Evolutionary conservation across 176 grass and related monocot species (phyloP).

Genomic region (Carex kokanica): DNA sequence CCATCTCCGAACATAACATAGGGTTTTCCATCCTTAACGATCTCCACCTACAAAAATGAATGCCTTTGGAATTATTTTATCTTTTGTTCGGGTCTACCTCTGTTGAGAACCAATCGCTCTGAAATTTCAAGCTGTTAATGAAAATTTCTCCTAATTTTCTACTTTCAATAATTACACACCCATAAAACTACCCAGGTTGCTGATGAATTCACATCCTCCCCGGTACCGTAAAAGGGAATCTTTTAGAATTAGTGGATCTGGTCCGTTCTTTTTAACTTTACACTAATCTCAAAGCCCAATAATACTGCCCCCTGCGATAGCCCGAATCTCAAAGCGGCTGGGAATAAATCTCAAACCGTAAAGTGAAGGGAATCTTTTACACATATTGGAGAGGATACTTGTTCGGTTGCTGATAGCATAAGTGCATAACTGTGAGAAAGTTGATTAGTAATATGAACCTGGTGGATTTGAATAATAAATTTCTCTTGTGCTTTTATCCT

Average conservation of each 20-base stretch:
- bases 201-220: too few species aligned
- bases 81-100: too few species aligned
- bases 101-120: background rate
- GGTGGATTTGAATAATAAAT: background rate
- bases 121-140: background rate
- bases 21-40: constrained; percentile 69
- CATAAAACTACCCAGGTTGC: background rate
- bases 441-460: background rate
- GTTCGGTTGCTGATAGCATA: too few species aligned
- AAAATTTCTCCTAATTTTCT: background rate
- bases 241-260: too few species aligned
- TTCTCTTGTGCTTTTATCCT: background rate
- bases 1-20: constrained; percentile 99
- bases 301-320: too few species aligned
- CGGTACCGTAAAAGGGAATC: too few species aligned
- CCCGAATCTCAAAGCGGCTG: too few species aligned
- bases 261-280: too few species aligned
- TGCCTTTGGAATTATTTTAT: background rate
- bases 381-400: too few species aligned
- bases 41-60: constrained; percentile 41
- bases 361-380: too few species aligned
- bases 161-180: background rate
- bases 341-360: too few species aligned
- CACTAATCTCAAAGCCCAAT: too few species aligned
- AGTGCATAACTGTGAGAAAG: background rate